Percentiles rank a stretch among this genome's conserved stretches.
These are phyloP conservation scores for Nissolia schottii DNA, from an alignment of 306 rosid species.

Conservation along the genomic window DNA sequence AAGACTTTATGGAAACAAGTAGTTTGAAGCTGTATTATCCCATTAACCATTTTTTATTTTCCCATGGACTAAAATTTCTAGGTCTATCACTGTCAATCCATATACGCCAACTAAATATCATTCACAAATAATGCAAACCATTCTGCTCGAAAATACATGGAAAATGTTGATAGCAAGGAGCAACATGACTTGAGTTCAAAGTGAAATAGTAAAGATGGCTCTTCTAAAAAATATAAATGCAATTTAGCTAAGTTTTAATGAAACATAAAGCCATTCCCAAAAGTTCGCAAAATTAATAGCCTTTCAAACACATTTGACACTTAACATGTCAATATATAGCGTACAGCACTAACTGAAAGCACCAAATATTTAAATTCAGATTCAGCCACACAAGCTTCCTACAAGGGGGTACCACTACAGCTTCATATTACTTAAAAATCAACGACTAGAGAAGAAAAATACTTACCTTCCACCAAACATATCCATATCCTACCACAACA, in stretches of 20 bases:
- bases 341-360: not conserved
- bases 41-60: not conserved
- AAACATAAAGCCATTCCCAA: not conserved
- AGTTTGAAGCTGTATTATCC: not conserved
- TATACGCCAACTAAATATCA: slow-evolving; percentile 2
- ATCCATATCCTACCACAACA: slow-evolving; percentile 76
- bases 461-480: slow-evolving; percentile 89
- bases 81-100: not conserved
- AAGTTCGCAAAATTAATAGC: not conserved
- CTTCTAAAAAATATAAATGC: not conserved
- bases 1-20: not conserved
- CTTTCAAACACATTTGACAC: not conserved
- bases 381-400: slow-evolving; percentile 2
- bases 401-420: not conserved
- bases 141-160: not conserved
- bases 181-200: slow-evolving; percentile 16
- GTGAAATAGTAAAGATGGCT: not conserved
- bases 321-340: not conserved
- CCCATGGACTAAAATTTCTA: not conserved
- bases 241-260: not conserved
- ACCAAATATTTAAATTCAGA: not conserved
- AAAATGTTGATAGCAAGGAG: not conserved
- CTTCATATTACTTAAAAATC: slow-evolving; percentile 19
- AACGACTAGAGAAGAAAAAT: slow-evolving; percentile 8
- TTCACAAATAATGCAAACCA: not conserved